Percentiles rank a stretch among this genome's conserved stretches.
Evolutionary conservation across 2,329 filamentous ascomycete genomes (phyloP).

Genomic region (Canariomyces notabilis): DNA sequence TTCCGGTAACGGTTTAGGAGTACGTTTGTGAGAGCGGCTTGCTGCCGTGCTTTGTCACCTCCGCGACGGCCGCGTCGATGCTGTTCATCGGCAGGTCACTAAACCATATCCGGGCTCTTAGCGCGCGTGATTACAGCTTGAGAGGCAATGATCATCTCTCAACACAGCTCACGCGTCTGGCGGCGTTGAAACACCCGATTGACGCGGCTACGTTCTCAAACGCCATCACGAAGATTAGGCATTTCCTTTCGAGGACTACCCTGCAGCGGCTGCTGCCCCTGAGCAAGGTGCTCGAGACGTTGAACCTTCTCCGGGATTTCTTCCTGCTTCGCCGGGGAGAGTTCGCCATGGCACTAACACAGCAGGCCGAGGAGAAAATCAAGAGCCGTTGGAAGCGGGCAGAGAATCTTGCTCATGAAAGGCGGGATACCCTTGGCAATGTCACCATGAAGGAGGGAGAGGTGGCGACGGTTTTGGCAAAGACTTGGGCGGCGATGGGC

Average conservation of each 20-base stretch:
- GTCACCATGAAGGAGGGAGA: constrained; percentile 82
- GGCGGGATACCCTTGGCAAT: constrained; percentile 54
- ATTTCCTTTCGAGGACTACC: constrained; percentile 77
- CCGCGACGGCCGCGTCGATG: constrained; percentile 72
- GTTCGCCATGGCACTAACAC: constrained; percentile 81
- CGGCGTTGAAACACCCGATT: constrained; percentile 67
- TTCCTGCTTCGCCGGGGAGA: constrained; percentile 84
- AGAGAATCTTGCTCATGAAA: constrained; percentile 53
- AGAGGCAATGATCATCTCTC: constrained; percentile 58
- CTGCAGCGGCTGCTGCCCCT: constrained; percentile 78
- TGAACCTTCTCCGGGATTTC: constrained; percentile 77
- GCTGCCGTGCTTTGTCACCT: constrained; percentile 73
- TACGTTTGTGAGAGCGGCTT: constrained; percentile 56
- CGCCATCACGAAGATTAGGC: constrained; percentile 69
- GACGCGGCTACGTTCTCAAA: constrained; percentile 64
- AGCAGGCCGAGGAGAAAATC: constrained; percentile 76
- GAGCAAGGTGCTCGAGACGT: constrained; percentile 67
- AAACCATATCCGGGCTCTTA: constrained; percentile 68
- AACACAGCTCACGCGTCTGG: constrained; percentile 64
- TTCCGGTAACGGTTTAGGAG: no score
- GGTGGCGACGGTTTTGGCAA: constrained; percentile 67
- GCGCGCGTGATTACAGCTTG: constrained; percentile 39
- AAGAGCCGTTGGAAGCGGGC: constrained; percentile 66
- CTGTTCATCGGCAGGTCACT: constrained; percentile 87
- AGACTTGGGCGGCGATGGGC: constrained; percentile 76